Percentiles rank a stretch among this genome's conserved stretches.
phyloP scores from a whole-genome alignment of 2,329 filamentous ascomycete genomes.

The Exophiala aquamarina region DNA sequence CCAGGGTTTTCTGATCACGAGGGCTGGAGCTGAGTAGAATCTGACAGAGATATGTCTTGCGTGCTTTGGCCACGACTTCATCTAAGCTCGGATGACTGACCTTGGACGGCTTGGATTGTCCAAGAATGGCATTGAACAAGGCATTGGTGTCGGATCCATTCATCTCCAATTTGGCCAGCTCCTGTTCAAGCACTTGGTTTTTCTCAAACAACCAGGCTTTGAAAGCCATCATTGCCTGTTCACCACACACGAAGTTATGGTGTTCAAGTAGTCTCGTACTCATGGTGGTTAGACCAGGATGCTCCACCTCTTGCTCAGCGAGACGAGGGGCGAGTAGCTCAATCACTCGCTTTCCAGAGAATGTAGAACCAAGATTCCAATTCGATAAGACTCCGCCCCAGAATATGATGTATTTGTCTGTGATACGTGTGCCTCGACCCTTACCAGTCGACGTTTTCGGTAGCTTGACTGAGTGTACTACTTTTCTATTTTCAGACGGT shows the following conservation, averaged over 20 bases:
- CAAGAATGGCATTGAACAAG: neutral
- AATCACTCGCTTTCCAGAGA: slow-evolving; percentile 5
- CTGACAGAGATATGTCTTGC: neutral
- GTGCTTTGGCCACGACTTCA: neutral
- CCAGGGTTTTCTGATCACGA: slow-evolving; percentile 9
- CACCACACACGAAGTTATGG: slow-evolving; percentile 17
- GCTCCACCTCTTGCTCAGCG: neutral
- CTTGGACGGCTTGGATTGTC: no score
- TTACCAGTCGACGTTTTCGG: neutral
- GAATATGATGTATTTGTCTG: slow-evolving; percentile 81
- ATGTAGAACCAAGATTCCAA: slow-evolving; percentile 13
- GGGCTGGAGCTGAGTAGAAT: slow-evolving; percentile 8
- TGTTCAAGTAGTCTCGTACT: slow-evolving; percentile 3
- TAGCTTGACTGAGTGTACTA: no score
- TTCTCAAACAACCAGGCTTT: slow-evolving; percentile 20
- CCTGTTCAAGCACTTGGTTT: neutral
- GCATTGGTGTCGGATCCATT: neutral
- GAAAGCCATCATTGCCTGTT: slow-evolving; percentile 21
- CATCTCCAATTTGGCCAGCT: neutral
- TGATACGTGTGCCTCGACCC: slow-evolving; percentile 3
- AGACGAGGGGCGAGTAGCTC: slow-evolving; percentile 8
- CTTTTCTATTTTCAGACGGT: no score
- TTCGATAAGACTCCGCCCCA: slow-evolving; percentile 95
- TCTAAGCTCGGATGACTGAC: no score
- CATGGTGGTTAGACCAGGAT: slow-evolving; percentile 5